A percentile compares a stretch with the other conserved stretches of the same genome.
phyloP scores from a whole-genome alignment of 2,329 filamentous ascomycete genomes.

The Penicillium crustosum region DNA sequence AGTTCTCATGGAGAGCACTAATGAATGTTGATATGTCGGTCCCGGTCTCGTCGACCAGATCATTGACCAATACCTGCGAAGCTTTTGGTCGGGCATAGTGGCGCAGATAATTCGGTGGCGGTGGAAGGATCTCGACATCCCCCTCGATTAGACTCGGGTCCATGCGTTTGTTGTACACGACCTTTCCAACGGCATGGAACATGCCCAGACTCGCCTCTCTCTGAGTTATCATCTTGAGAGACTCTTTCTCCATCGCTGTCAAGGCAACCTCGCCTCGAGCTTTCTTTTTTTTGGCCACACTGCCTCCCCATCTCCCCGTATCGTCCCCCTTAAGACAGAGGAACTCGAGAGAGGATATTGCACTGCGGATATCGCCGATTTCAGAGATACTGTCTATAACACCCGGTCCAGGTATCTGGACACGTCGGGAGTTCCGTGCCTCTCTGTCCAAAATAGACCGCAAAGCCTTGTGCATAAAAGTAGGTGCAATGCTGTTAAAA shows the following conservation, averaged over 20 bases:
- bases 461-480: conserved; percentile 79
- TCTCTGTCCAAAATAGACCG: conserved; percentile 83
- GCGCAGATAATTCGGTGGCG: conserved; percentile 60
- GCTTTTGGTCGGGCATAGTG: conserved; percentile 59
- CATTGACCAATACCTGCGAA: conserved; percentile 68
- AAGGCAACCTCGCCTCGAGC: conserved; percentile 50
- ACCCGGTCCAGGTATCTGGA: conserved; percentile 71
- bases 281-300: conserved; percentile 68
- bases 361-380: conserved; percentile 87
- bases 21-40: conserved; percentile 90
- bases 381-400: conserved; percentile 79
- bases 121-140: conserved; percentile 50
- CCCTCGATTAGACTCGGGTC: conserved; percentile 45
- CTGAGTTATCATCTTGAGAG: conserved; percentile 76
- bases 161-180: conserved; percentile 92
- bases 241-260: conserved; percentile 76
- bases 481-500: conserved; percentile 89
- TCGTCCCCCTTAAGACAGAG: conserved; percentile 79
- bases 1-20: conserved; percentile 90
- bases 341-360: conserved; percentile 89
- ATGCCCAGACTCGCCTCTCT: conserved; percentile 88
- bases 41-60: conserved; percentile 86
- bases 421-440: conserved; percentile 71
- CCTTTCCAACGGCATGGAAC: conserved; percentile 93
- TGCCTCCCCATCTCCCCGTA: conserved; percentile 72